Percentiles rank a stretch among this genome's conserved stretches.
Evolutionary conservation across 331 rosid genomes (phyloP).

Genomic region (Saraca asoca): DNA sequence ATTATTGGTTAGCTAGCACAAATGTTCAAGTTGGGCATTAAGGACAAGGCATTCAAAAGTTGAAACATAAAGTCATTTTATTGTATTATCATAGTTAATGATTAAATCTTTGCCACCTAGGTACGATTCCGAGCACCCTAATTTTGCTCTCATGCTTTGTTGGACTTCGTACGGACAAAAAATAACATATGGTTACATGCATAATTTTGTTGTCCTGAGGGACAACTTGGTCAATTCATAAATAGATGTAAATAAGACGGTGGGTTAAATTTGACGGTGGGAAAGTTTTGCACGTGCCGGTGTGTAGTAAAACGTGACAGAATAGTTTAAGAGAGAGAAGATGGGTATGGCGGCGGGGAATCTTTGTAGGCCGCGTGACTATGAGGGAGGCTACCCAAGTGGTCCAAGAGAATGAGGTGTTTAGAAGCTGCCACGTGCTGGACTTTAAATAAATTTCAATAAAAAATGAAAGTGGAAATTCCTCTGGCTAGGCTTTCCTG

Average conservation of each 20-base stretch:
- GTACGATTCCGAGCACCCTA: constrained; percentile 52
- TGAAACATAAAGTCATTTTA: background rate
- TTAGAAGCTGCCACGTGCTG: constrained; percentile 46
- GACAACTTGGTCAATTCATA: constrained; percentile 1
- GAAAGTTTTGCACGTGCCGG: constrained; percentile 40
- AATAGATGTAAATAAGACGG: background rate
- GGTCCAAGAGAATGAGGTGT: constrained; percentile 52
- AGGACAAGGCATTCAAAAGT: constrained; percentile 42
- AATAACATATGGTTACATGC: background rate
- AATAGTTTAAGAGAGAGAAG: constrained; percentile 40
- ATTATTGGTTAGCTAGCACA: constrained; percentile 44
- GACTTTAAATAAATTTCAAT: too few relatives aligned
- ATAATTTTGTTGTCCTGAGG: constrained; percentile 16
- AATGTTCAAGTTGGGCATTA: constrained; percentile 50
- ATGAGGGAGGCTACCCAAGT: constrained; percentile 43
- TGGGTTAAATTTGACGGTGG: background rate
- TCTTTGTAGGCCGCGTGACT: constrained; percentile 80
- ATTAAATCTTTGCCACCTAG: constrained; percentile 50
- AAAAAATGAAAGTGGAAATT: background rate
- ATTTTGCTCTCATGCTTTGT: constrained; percentile 43
- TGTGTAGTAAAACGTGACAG: constrained; percentile 60
- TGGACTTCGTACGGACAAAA: constrained; percentile 62
- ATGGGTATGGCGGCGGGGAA: constrained; percentile 91
- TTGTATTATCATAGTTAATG: constrained; percentile 35
- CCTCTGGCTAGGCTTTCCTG: constrained; percentile 35